Conservation (phyloP, 2,329 filamentous ascomycete species). For the Hypoxylon sp. region DNA sequence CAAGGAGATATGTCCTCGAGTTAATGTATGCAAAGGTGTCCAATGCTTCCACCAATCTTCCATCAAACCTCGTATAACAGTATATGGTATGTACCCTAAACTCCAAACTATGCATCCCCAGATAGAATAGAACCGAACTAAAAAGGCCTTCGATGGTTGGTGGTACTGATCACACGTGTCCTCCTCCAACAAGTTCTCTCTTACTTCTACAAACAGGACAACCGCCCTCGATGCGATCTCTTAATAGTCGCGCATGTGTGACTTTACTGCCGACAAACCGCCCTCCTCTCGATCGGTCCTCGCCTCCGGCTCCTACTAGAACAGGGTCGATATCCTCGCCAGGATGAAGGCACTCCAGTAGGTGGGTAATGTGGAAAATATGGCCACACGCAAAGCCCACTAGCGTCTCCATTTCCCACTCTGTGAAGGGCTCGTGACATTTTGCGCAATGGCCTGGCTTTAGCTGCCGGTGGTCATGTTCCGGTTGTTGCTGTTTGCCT, state of each 20-base stretch:
- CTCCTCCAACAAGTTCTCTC: slow-evolving; percentile 50
- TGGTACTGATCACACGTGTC: slow-evolving; percentile 1
- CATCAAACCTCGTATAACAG: slow-evolving; percentile 4
- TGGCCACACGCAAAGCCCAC: slow-evolving; percentile 88
- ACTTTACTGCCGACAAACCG: slow-evolving; percentile 88
- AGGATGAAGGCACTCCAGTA: slow-evolving; percentile 69
- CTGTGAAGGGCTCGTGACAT: slow-evolving; percentile 70
- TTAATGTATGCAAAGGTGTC: slow-evolving; percentile 3
- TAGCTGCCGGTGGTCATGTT: slow-evolving; percentile 54
- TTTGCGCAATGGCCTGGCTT: slow-evolving; percentile 72
- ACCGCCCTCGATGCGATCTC: slow-evolving; percentile 76
- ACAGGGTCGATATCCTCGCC: slow-evolving; percentile 61
- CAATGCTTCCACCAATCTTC: slow-evolving; percentile 18
- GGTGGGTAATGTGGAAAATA: slow-evolving; percentile 82
- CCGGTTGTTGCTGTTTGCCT: slow-evolving; percentile 53
- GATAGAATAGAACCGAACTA: slow-evolving; percentile 16
- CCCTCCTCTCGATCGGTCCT: slow-evolving; percentile 61
- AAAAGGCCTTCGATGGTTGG: background rate
- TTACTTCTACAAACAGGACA: slow-evolving; percentile 71
- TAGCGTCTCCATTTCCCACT: slow-evolving; percentile 78
- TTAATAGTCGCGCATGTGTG: slow-evolving; percentile 83
- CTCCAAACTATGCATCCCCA: slow-evolving; percentile 40
- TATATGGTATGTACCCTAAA: slow-evolving; percentile 34
- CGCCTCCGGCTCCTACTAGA: slow-evolving; percentile 51
- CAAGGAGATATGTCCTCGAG: background rate